phyloP scores from a whole-genome alignment of 163 green algal genomes.

The Scenedesmus sp. region DNA sequence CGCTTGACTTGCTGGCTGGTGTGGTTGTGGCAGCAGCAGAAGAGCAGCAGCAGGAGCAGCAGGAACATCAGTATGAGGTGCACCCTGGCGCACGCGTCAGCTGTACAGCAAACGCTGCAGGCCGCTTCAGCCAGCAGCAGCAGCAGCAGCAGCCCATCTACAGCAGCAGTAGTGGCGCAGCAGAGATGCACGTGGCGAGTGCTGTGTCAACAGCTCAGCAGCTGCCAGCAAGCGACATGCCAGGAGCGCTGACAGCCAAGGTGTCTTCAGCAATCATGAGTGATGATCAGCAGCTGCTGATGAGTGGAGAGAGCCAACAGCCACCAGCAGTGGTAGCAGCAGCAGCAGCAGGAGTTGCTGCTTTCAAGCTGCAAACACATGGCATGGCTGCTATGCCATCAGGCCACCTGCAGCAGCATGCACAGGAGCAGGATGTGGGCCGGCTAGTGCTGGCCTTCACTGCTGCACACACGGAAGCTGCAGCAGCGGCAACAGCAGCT shows the following conservation, averaged over 20 bases:
- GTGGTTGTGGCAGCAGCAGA: background rate
- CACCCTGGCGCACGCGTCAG: background rate
- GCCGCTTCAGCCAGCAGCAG: background rate
- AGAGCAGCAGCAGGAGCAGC: conserved; percentile 2
- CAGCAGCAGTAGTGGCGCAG: background rate
- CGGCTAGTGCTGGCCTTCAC: background rate
- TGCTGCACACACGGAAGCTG: background rate
- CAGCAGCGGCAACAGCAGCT: background rate
- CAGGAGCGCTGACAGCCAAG: background rate
- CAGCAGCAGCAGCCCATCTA: background rate
- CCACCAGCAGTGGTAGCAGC: background rate
- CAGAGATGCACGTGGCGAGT: background rate
- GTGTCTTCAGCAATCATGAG: background rate
- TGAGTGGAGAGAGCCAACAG: no score
- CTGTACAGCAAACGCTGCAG: background rate
- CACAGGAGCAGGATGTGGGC: background rate
- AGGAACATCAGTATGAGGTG: background rate
- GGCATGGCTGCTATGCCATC: background rate
- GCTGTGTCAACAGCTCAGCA: background rate
- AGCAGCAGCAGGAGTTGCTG: background rate
- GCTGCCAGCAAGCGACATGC: background rate
- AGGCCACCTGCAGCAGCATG: background rate
- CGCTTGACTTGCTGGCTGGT: background rate
- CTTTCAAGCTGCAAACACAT: background rate
- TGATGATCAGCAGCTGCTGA: background rate